Base-by-base conservation (phyloP, 2,329 filamentous ascomycete species). In the Cladosporium oxysporum region DNA sequence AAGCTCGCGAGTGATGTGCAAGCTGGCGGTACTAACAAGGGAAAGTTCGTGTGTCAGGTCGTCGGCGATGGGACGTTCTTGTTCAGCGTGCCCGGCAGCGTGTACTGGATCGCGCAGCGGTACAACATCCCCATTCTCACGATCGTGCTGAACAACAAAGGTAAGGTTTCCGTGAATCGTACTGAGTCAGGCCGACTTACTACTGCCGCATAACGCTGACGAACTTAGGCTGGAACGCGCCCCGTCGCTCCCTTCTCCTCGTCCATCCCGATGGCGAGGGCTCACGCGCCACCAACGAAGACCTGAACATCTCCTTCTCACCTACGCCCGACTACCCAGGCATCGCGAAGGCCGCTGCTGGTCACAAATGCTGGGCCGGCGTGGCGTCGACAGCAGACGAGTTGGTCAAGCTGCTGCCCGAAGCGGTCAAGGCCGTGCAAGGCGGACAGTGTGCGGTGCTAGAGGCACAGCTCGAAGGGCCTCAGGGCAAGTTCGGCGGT, bases 51-150 rank as follows among this genome's bases (percentile, higher is more conserved):
- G 2, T 85, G 84, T 65, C 85, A 88, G 70, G 83, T 91, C 65
- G 88, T 90, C 10, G 88, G 88, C 3, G 88, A 91, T 70, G 88
- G 88, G 2, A 89, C 87, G 0, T 91, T 83, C 74, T 81, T 91
- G 10, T 91, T 91, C 78, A 84, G 81, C 8, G 85, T 90, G 0
- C 88, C 88, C 0, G 84, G 85, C 0, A 85, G 83, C 3, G 88
- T 90, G 0, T 90, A 90, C 75, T 90, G 88, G 88, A 89, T 91
- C 59, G 82, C 85, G 0, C 82, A 87, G 68, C 82, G 87, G 26
- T 91, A 91, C 75, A 83, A 84, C 7, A 89, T 90, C 63, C 88
- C 88, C 0, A 80, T 90, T 14, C 76, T 91, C 41, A 89, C 87
- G 0, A 87, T 91, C 52, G 86, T 90, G 12, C 76, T 91, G 60